Evolutionary conservation across 306 rosid genomes (phyloP), one percentile per base, ranked within the genome.

Genomic region (Pterocarpus santalinus): DNA sequence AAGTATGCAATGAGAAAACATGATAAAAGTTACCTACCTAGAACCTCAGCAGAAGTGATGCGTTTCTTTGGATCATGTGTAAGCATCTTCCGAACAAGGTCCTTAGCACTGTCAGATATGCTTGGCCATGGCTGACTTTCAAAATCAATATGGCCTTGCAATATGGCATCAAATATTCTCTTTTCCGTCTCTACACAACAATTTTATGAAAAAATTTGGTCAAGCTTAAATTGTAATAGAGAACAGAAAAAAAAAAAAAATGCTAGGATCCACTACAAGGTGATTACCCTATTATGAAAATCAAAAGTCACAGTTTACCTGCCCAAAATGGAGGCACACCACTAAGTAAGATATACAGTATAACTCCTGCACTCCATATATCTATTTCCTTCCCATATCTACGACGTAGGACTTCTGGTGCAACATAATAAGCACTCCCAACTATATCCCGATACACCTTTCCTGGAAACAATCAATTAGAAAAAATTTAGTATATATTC

Each of bases 291-390:
- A 15, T 47, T 32, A 61, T 4, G 53, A 34, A 51, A 65, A 71
- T 70, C 2, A 55, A 64, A 22, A 80, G 56, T 9, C 49, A 9
- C 36, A 55, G 8, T 73, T 76, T 91, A 94, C 98, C 98, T 65
- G 97, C 97, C 98, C 98, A 94, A 83, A 93, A 93, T 72, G 98
- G 98, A 85, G 98, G 98, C 15, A 90, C 97, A 13, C 98, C 98
- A 68, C 97, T 86, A 39, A 91, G 92, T 86, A 93, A 87, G 85
- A 93, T 87, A 73, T 93, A 93, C 63, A 93, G 77, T 22, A 93
- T 93, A 83, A 94, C 88, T 63, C 97, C 98, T 36, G 98, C 92
- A 71, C 98, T 94, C 98, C 98, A 94, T 63, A 94, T 69, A 80
- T 94, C 98, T 72, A 82, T 83, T 84, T 94, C 97, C 85, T 91